Evolutionary conservation across 768 basidiomycete genomes (phyloP), one percentile per base, ranked within the genome.

Genomic region (Tephrocybe sp.): DNA sequence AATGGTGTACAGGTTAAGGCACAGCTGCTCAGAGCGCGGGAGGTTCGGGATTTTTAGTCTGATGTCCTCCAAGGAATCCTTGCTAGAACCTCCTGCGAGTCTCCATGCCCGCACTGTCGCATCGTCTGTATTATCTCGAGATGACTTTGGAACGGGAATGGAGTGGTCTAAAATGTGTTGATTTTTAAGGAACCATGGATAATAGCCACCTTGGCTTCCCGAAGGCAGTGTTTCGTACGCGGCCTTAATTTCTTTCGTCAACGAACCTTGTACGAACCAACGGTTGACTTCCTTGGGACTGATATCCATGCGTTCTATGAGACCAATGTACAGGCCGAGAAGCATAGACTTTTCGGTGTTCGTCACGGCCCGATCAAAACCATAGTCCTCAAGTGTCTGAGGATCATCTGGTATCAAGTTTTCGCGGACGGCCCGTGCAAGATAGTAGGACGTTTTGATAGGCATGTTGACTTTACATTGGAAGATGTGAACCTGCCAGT

Each of bases 151-250:
- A 21, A 33, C 32, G 23, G 51, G 17, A 11, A 42, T 39, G 10
- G 48, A 51, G 15, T 11, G 24, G 23, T 68, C 61, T 28, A 73
- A 34, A 9, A 73, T 48, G 40, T 64, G 53, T 37, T 68, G 62
- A 48, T 74, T 68, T 30, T 67, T 21, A 33, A 70, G 54, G 47
- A 74, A 71, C 73, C 73, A 72, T 1, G 65, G 41, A 42, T 69
- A 73, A 55, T 67, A 69, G 10, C 17, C 48, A 12, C 68, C 72
- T 45, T 66, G 58, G n/a, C 8, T 11, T 15, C 21, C 1, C 10
- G 44, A 33, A 2, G 70, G 69, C 9, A 68, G 12, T 8, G 45
- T 40, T 34, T 65, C 58, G 50, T 54, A 73, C 0, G 57, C 43
- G 1, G 49, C 58, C 23, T 64, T 70, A 42, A 73, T 73, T 42